Base-by-base conservation (phyloP, 129 eudicot species). In the Lactuca saligna region DNA sequence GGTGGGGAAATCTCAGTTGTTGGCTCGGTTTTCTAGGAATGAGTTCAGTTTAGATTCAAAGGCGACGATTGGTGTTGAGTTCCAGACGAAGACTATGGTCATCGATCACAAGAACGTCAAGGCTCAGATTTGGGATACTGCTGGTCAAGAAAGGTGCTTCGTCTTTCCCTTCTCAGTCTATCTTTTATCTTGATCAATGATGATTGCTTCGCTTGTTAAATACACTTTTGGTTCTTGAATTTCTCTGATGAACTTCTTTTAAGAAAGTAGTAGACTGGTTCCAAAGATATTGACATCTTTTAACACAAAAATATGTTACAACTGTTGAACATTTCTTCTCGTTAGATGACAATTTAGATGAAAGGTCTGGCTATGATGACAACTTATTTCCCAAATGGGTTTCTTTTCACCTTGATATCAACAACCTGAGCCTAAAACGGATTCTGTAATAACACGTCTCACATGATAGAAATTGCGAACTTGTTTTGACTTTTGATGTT, bases 61-160 rank as follows among this genome's bases (percentile, higher is more conserved):
- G 29, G 89, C 95, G 1, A 87, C 95, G 9, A 87, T 87, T 44
- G 95, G 95, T 12, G 95, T 87, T 42, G 95, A 87, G 57, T 87
- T 87, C 37, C 90, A 84, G 73, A 84, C 90, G 10, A 75, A 80
- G 50, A 87, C 95, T 57, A 53, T 87, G 31, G 72, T 59, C 2
- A 71, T 87, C 65, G 88, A 87, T 80, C 88, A 80, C 48, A 84
- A 84, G 80, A 82, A 80, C 44, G 69, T 87, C 69, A 87, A 87
- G 82, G 95, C 95, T 62, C 95, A 87, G 86, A 87, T 87, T 78
- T 87, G 95, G 90, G 95, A 87, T 63, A 87, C 95, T 20, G 90
- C 90, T 42, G 95, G 95, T 64, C 95, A 87, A 69, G 95, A 87
- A 62, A 82, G 95, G 95, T 87, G 31, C 31, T 61, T 60, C 13